These are phyloP conservation scores for Suhomyces vadensis DNA, from an alignment of 805 yeast genomes.

Conservation along the genomic window DNA sequence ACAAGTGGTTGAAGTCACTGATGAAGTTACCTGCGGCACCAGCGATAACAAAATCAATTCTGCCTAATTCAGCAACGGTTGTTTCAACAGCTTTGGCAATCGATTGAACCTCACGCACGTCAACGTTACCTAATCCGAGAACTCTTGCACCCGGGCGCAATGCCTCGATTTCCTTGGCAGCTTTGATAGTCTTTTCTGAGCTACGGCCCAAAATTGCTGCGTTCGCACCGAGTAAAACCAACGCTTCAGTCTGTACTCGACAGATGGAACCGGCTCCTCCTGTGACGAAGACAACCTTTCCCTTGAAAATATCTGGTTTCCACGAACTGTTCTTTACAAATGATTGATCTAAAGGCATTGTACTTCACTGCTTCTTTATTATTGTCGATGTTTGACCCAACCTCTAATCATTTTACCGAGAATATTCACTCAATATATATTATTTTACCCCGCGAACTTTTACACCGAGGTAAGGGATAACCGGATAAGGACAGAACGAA, in stretches of 20 bases:
- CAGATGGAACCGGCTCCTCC: conserved; percentile 35
- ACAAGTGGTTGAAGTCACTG: conserved; percentile 44
- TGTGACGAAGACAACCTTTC: conserved; percentile 32
- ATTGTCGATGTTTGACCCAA: background rate
- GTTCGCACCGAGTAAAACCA: conserved; percentile 29
- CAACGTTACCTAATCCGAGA: conserved; percentile 23
- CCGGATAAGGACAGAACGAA: no score
- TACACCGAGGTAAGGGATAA: no score
- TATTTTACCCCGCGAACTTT: no score
- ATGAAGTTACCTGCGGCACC: conserved; percentile 48
- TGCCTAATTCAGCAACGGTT: conserved; percentile 34
- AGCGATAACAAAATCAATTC: conserved; percentile 46
- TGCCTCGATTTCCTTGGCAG: conserved; percentile 22
- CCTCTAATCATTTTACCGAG: background rate
- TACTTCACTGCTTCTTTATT: background rate
- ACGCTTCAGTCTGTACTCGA: conserved; percentile 30
- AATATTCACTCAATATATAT: no score
- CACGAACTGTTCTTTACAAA: conserved; percentile 22
- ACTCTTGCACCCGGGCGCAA: conserved; percentile 28
- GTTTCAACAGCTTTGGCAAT: conserved; percentile 24
- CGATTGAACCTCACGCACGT: conserved; percentile 26
- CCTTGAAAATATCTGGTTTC: conserved; percentile 29
- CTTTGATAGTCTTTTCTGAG: conserved; percentile 24
- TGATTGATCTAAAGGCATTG: conserved; percentile 20
- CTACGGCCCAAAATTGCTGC: conserved; percentile 32